A percentile compares a stretch with the other conserved stretches of the same genome.
These are phyloP conservation scores for Ceratobasidium sp. DNA, from an alignment of 1,284 basidiomycete species.

Conservation along the genomic window DNA sequence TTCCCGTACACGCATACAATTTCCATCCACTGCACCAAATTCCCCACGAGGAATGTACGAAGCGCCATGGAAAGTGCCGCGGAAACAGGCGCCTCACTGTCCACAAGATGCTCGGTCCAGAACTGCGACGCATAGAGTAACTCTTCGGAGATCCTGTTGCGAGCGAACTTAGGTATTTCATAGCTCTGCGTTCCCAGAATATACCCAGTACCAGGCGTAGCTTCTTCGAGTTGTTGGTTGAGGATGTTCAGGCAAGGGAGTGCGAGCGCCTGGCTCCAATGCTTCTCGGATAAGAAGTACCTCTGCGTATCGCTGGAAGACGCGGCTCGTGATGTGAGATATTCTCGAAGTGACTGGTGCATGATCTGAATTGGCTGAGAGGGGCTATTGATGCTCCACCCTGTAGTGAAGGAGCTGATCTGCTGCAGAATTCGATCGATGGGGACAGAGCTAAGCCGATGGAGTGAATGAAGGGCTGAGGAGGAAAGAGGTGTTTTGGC, in stretches of 20 bases:
- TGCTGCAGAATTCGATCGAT: not conserved
- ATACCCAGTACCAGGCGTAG: not conserved
- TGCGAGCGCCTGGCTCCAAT: not conserved
- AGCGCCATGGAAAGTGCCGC: not conserved
- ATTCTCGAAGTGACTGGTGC: not conserved
- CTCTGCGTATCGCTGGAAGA: not conserved
- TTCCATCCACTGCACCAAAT: slow-evolving; percentile 18
- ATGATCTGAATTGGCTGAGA: not conserved
- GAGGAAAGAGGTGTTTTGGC: not conserved
- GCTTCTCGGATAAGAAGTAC: not conserved
- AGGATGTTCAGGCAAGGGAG: not conserved
- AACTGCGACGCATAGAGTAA: slow-evolving; percentile 8
- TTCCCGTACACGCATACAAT: not conserved
- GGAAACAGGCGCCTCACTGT: not conserved
- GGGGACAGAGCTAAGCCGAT: not conserved
- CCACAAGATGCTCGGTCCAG: slow-evolving; percentile 6
- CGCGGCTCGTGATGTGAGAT: not conserved
- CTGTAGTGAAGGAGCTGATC: not conserved
- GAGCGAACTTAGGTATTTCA: not conserved
- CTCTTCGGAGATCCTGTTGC: slow-evolving; percentile 5
- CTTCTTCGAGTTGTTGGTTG: not conserved
- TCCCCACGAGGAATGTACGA: not conserved
- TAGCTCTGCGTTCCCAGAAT: not conserved
- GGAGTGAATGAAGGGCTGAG: not conserved
- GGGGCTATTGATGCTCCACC: not conserved